Conservation (phyloP, 345 rosid species). For the Euphorbia lathyris region DNA sequence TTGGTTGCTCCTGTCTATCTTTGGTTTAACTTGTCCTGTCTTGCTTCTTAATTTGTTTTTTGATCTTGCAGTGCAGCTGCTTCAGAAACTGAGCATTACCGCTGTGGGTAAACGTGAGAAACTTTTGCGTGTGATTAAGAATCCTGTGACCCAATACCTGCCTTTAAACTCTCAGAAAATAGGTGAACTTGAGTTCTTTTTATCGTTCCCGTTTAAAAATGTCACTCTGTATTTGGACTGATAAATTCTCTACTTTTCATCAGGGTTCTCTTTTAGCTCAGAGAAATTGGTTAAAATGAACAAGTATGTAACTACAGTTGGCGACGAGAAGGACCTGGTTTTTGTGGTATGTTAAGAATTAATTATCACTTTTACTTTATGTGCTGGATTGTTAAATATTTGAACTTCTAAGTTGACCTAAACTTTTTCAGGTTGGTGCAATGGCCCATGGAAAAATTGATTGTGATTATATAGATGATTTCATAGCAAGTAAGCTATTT, state of each 20-base stretch:
- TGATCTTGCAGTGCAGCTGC: conserved; percentile 64
- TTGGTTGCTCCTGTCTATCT: background rate
- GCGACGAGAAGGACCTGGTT: conserved; percentile 56
- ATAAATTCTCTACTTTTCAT: conserved; percentile 8
- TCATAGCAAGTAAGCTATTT: conserved; percentile 21
- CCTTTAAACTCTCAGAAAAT: conserved; percentile 64
- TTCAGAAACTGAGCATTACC: conserved; percentile 72
- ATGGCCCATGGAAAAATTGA: conserved; percentile 74
- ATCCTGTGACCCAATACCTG: conserved; percentile 62
- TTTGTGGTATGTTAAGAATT: conserved; percentile 70
- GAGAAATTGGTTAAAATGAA: conserved; percentile 62
- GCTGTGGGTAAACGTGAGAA: conserved; percentile 80
- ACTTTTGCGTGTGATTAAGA: conserved; percentile 70
- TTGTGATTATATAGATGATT: conserved; percentile 28
- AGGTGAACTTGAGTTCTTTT: conserved; percentile 39
- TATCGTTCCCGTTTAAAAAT: background rate
- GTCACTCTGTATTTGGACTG: background rate
- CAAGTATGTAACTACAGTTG: conserved; percentile 50
- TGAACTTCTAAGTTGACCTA: background rate
- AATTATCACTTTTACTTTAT: background rate
- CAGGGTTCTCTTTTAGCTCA: conserved; percentile 86
- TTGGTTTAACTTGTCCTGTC: background rate
- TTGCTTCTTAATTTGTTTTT: background rate
- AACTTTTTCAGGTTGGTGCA: conserved; percentile 62
- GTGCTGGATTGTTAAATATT: background rate